A percentile compares a stretch with the other conserved stretches of the same genome.
Evolutionary conservation across 805 yeast species (phyloP).

Genomic region (Wickerhamiella galacta): DNA sequence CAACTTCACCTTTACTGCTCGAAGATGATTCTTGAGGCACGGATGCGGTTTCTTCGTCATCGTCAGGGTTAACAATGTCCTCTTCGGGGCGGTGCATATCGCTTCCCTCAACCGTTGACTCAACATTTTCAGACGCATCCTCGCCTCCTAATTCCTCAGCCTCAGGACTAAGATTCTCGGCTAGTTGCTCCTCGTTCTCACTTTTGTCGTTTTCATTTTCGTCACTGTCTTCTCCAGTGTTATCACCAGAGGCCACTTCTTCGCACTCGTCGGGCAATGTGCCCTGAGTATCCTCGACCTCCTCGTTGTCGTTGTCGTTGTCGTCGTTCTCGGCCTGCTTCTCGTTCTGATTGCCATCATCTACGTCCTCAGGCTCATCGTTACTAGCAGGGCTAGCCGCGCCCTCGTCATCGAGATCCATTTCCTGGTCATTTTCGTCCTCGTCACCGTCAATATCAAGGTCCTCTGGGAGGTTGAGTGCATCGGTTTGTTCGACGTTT

Average conservation of each 20-base stretch:
- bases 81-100: too few species aligned
- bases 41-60: too few species aligned
- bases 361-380: conserved; percentile 21
- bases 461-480: conserved; percentile 83
- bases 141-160: too few species aligned
- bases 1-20: too few species aligned
- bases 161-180: too few species aligned
- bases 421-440: conserved; percentile 36
- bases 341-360: conserved; percentile 10
- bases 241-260: too few species aligned
- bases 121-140: too few species aligned
- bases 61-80: too few species aligned
- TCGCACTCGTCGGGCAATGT: too few species aligned
- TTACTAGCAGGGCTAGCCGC: conserved; percentile 22
- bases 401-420: conserved; percentile 25
- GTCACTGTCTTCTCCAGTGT: conserved; percentile 17
- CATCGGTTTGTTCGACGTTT: conserved; percentile 67
- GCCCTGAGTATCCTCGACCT: conserved; percentile 18
- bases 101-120: too few species aligned
- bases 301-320: conserved; percentile 16
- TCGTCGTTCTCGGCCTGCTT: conserved; percentile 12
- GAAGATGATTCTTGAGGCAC: too few species aligned
- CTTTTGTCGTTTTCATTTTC: conserved; percentile 21
- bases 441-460: conserved; percentile 73
- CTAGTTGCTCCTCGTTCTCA: conserved; percentile 20